Base-by-base conservation (phyloP, 2,329 filamentous ascomycete species). In the Diplodia scrobiculata region DNA sequence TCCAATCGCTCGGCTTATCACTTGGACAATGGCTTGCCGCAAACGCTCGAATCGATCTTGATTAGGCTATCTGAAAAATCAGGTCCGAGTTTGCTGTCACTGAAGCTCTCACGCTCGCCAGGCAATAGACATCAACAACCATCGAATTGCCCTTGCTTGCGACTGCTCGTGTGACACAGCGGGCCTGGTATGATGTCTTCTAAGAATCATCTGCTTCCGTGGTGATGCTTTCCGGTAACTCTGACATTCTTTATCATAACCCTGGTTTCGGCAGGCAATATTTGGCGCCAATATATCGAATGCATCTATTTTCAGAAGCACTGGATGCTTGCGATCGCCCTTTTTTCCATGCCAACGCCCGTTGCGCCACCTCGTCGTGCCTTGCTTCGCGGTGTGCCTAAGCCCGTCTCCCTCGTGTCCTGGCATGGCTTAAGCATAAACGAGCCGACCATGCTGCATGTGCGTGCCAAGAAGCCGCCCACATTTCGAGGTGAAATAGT, bases 271-370 rank as follows among this genome's bases (percentile, higher is more conserved):
- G 38, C 10, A 32, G 5, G 6, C 55, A 34, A 32, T 36, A 51
- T 29, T 41, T 32, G 25, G 19, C 14, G 29, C 27, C 45, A 62
- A 62, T 62, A 62, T 62, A 62, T 62, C 58, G 58, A 62, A 25
- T 47, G n/a, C 17, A 19, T 47, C 55, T 60, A 60, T 60, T 60
- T 60, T 60, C 55, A 60, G 55, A 25, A 25, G 3, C 25, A 25
- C 25, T 25, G 25, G 25, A 32, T 41, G 48, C 48, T 48, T 29
- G 25, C 38, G 13, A 27, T n/a, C 55, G 25, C 25, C 27, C 38
- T 48, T 13, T 21, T 50, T 19, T 11, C 10, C 58, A 36, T 62
- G 29, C 45, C 58, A 17, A n/a, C 47, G n/a, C 5, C 38, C n/a
- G 13, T 50, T 36, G 58, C 27, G 29, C 45, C 27, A 62, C 29